These are phyloP conservation scores for Colletotrichum chrysophilum DNA, from an alignment of 2,329 filamentous ascomycete genomes.

Conservation along the genomic window DNA sequence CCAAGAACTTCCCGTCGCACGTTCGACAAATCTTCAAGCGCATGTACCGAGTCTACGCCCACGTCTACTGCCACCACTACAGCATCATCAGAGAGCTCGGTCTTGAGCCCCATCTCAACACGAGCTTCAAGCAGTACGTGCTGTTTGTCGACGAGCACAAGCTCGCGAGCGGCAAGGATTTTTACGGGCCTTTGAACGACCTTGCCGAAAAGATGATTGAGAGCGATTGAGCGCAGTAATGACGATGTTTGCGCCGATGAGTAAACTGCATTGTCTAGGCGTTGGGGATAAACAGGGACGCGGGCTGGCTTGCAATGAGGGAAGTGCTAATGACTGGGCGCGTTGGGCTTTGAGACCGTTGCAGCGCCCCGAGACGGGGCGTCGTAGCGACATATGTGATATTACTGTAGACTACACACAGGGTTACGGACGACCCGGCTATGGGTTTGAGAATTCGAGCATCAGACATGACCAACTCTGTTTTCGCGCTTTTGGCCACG, in stretches of 20 bases:
- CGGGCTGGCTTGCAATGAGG: slow-evolving; percentile 5
- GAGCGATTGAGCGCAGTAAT: slow-evolving; percentile 69
- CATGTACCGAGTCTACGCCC: slow-evolving; percentile 97
- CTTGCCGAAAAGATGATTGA: slow-evolving; percentile 97
- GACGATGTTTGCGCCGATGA: neutral
- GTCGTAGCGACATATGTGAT: slow-evolving; percentile 18
- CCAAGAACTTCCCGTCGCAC: slow-evolving; percentile 86
- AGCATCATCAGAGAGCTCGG: slow-evolving; percentile 94
- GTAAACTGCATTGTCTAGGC: slow-evolving; percentile 17
- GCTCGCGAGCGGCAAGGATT: slow-evolving; percentile 91
- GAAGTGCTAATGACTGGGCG: slow-evolving; percentile 11
- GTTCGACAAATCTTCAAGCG: slow-evolving; percentile 98
- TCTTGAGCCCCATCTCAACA: slow-evolving; percentile 96
- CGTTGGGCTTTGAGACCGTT: neutral
- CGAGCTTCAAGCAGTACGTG: slow-evolving; percentile 99
- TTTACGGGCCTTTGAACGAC: slow-evolving; percentile 94
- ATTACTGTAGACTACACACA: slow-evolving; percentile 20
- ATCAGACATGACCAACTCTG: neutral
- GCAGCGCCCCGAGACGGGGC: neutral
- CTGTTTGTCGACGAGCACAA: slow-evolving; percentile 97
- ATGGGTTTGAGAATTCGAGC: neutral
- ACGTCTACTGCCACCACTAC: slow-evolving; percentile 99
- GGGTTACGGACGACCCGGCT: neutral
- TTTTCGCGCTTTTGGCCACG: neutral
- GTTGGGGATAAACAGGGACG: slow-evolving; percentile 19